A percentile compares a stretch with the other conserved stretches of the same genome.
These are phyloP conservation scores for Chlamydomonas sp. DNA, from an alignment of 139 green algal genomes.

Conservation along the genomic window DNA sequence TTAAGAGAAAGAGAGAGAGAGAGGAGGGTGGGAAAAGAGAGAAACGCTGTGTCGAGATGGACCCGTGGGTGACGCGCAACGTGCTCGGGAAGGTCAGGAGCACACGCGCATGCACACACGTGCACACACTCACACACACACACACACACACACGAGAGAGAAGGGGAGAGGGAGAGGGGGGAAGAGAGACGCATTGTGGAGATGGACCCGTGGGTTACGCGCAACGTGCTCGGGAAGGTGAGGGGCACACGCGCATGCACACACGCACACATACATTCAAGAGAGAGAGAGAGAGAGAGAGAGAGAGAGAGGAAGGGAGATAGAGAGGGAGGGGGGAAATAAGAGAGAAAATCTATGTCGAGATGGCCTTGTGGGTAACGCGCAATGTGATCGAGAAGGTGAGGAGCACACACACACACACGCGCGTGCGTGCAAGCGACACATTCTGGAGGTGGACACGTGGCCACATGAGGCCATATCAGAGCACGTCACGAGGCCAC, in stretches of 20 bases:
- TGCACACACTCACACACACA: too few relatives aligned
- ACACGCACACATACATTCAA: too few relatives aligned
- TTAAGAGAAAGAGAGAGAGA: too few relatives aligned
- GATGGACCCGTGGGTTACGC: conserved; percentile 69
- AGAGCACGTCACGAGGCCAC: too few relatives aligned
- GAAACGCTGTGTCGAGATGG: conserved; percentile 83
- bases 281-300: too few relatives aligned
- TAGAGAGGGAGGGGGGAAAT: too few relatives aligned
- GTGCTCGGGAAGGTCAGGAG: conserved; percentile 35
- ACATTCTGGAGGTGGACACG: conserved; percentile 87
- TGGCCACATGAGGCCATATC: too few relatives aligned
- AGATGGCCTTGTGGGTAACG: conserved; percentile 76
- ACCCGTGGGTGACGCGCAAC: conserved; percentile 60
- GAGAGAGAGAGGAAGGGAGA: too few relatives aligned
- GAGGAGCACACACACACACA: conserved; percentile 31
- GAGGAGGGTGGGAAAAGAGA: too few relatives aligned
- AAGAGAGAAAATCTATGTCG: conserved; percentile 77
- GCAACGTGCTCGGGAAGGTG: conserved; percentile 34
- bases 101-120: conserved; percentile 33
- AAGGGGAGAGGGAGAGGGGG: too few relatives aligned
- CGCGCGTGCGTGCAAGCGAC: too few relatives aligned
- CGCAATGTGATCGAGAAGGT: conserved; percentile 30
- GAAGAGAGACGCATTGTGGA: conserved; percentile 84
- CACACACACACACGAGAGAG: too few relatives aligned
- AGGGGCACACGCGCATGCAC: conserved; percentile 34